These are phyloP conservation scores for Calonectria ilicicola DNA, from an alignment of 2,329 filamentous ascomycete species.

Conservation along the genomic window DNA sequence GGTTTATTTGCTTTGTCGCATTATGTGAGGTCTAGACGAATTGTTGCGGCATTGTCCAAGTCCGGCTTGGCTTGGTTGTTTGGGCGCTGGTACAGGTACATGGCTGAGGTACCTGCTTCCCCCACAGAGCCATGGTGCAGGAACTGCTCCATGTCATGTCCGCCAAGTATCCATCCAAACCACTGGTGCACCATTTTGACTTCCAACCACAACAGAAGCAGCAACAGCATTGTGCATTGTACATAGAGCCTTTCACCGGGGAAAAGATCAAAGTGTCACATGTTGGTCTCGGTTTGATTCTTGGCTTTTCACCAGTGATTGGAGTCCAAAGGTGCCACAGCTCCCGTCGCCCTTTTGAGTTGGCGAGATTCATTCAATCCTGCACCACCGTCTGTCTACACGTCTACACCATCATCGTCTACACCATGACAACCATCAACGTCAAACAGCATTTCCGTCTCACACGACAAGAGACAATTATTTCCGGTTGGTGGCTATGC, in stretches of 20 bases:
- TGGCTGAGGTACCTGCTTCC: conserved; percentile 4
- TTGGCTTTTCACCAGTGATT: conserved; percentile 6
- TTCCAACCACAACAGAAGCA: background rate
- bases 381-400: no score
- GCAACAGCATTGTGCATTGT: background rate
- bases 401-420: no score
- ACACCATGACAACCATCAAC: background rate
- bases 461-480: background rate
- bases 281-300: background rate
- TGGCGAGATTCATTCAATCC: background rate
- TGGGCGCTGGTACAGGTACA: conserved; percentile 13
- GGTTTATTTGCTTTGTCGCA: conserved; percentile 8
- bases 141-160: background rate
- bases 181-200: background rate
- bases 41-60: conserved; percentile 8
- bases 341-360: background rate
- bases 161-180: background rate
- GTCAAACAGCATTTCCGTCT: background rate
- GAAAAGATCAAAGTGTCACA: background rate
- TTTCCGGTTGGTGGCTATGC: background rate
- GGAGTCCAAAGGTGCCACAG: background rate
- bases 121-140: background rate
- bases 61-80: conserved; percentile 8
- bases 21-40: background rate
- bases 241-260: background rate